Base-by-base conservation (phyloP, 2,329 filamentous ascomycete species). In the Talaromyces islandicus region DNA sequence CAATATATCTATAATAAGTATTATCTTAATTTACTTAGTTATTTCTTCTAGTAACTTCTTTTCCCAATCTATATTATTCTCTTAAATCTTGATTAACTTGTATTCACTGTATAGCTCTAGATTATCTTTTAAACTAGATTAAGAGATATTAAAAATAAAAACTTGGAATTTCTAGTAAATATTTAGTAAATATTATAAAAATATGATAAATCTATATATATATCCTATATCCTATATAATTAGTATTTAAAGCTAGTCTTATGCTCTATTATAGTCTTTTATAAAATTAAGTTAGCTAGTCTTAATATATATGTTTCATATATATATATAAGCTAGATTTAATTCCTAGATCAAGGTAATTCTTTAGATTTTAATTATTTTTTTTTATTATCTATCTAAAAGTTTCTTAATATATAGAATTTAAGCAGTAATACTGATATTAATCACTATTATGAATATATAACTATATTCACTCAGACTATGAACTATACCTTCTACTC, bases 331-430 rank as follows among this genome's bases (percentile, higher is more conserved):
- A 46, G 41, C 10, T 46, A 59, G 56, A 32, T 69, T 64, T n/a
- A 74, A 52, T 57, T 73, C 60, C 70, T 60, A 74, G 11, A 73
- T 59, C 7, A 75, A 60, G 21, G 66, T 62, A 32, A 74, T 71
- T n/a, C 56, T 57, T 35, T 64, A 54, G 54, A 66, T 70, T 12
- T 55, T 53, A 51, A 69, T 61, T 51, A 63, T 38, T 48, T 64
- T 64, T 17, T 64, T 63, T 32, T 69, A 58, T 58, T 68, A 65
- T 14, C 66, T 63, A 27, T 73, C 62, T 10, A 77, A 64, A 7
- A 77, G 64, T 59, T 74, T 63, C 54, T 72, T 73, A 7, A 77
- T 66, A 63, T 73, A 74, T 9, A 64, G 70, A 54, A 76, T 61
- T 43, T 72, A 62, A 38, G 68, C 66, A n/a, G 66, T 63, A 35